Percentiles rank a stretch among this genome's conserved stretches.
Evolutionary conservation across 2,329 filamentous ascomycete genomes (phyloP).

Genomic region (Monascus ruber): DNA sequence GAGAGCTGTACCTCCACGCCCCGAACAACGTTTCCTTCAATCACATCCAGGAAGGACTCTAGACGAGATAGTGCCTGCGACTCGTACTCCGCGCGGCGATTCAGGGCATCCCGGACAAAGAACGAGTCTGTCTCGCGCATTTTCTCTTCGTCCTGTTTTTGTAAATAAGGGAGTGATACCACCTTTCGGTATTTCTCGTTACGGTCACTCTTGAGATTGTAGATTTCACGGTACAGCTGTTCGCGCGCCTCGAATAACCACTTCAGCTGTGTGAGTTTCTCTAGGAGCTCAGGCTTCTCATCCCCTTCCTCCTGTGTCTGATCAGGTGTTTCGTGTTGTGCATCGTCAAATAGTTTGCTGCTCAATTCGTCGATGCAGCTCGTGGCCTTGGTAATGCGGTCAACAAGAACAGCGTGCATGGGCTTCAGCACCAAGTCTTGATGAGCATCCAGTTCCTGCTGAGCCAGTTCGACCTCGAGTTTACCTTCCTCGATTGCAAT

Average conservation of each 20-base stretch:
- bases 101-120: conserved; percentile 66
- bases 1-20: conserved; percentile 86
- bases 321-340: conserved; percentile 58
- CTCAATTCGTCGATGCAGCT: conserved; percentile 67
- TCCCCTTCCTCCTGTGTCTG: conserved; percentile 90
- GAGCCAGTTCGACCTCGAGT: conserved; percentile 59
- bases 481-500: conserved; percentile 59
- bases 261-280: conserved; percentile 88
- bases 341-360: conserved; percentile 60
- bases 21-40: conserved; percentile 73
- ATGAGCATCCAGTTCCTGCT: conserved; percentile 73
- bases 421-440: conserved; percentile 75
- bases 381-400: conserved; percentile 62
- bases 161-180: conserved; percentile 69
- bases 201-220: conserved; percentile 71
- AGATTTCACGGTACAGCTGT: conserved; percentile 70
- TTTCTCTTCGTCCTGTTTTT: conserved; percentile 64
- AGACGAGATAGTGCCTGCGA: conserved; percentile 61
- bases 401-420: conserved; percentile 66
- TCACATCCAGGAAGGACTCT: conserved; percentile 63
- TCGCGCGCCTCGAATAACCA: conserved; percentile 97
- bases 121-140: conserved; percentile 67
- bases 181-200: conserved; percentile 79
- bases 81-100: conserved; percentile 60
- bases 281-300: conserved; percentile 82